Evolutionary conservation across 192 early-diverging fungal species (phyloP), one percentile per base, ranked within the genome.

Genomic region (Gigaspora rosea): DNA sequence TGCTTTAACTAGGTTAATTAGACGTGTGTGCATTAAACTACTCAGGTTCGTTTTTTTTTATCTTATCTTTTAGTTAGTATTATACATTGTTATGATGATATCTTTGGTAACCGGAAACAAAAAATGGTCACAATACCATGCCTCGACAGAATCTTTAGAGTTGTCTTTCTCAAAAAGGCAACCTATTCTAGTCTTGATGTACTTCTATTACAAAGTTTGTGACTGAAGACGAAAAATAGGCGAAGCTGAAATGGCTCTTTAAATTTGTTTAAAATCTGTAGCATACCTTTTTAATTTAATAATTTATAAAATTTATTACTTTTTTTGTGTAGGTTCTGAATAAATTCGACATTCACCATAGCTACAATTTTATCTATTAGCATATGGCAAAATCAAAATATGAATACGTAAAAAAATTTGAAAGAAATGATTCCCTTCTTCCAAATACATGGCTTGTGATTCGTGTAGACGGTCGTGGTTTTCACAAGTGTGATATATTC

Each of bases 331-430:
- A 52, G 15, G n/a, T n/a, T n/a, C n/a, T n/a, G n/a, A n/a, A n/a
- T n/a, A n/a, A n/a, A n/a, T n/a, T n/a, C n/a, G n/a, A n/a, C n/a
- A 18, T 65, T 64, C 15, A 18, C 8, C 7, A 63, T 27, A 63
- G 33, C 32, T 35, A 35, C 8, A 33, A 64, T 13, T 7, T 32
- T 4, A 12, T 13, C 12, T 36, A 64, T 3, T 65, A 46, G 18
- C 6, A 33, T 12, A 8, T 96, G 96, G 96, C 96, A n/a, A 95
- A 95, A 72, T 94, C 93, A 56, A 94, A 93, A 78, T 97, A 92
- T 80, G 94, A 95, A 80, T 97, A 97, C 77, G 96, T 97, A 41
- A 91, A 89, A 71, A 82, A 89, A 69, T 99, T 97, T 87, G 97
- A 99, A 84, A 85, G 73, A 22, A 86, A 92, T 73, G 88, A 90